Evolutionary conservation across 352 stramenopile species (phyloP).

Genomic region (Pythium angustatum): DNA sequence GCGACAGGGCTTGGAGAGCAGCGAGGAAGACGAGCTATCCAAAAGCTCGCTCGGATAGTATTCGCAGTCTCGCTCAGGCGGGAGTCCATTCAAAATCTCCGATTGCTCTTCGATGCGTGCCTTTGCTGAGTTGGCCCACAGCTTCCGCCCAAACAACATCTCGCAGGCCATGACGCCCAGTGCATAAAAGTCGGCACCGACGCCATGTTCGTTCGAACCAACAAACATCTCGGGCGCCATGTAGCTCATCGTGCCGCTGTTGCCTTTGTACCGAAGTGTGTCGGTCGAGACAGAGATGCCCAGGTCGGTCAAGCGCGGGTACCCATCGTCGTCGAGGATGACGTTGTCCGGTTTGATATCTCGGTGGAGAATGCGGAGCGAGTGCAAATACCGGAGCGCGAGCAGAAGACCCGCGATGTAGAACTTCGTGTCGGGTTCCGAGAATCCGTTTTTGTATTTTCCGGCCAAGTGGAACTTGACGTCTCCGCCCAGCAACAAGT

Average conservation of each 20-base stretch:
- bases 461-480: slow-evolving; percentile 67
- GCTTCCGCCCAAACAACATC: slow-evolving; percentile 46
- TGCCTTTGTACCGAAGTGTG: slow-evolving; percentile 45
- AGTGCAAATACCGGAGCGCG: slow-evolving; percentile 71
- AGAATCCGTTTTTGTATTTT: slow-evolving; percentile 55
- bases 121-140: slow-evolving; percentile 41
- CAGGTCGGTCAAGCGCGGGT: slow-evolving; percentile 71
- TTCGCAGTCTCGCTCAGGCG: slow-evolving; percentile 29
- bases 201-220: slow-evolving; percentile 52
- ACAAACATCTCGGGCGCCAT: slow-evolving; percentile 76
- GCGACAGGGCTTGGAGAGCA: slow-evolving; percentile 34
- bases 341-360: slow-evolving; percentile 89
- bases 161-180: slow-evolving; percentile 61
- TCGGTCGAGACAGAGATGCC: slow-evolving; percentile 64
- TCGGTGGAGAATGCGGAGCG: slow-evolving; percentile 66
- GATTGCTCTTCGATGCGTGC: slow-evolving; percentile 38
- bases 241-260: slow-evolving; percentile 66
- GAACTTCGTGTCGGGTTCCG: slow-evolving; percentile 49
- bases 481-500: slow-evolving; percentile 70
- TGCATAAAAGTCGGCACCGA: slow-evolving; percentile 63
- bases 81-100: slow-evolving; percentile 31
- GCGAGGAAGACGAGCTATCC: slow-evolving; percentile 26
- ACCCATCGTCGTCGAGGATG: slow-evolving; percentile 78
- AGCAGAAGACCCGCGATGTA: slow-evolving; percentile 62
- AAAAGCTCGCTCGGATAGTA: slow-evolving; percentile 65